phyloP scores from a whole-genome alignment of 306 rosid genomes.

The Urtica urens region DNA sequence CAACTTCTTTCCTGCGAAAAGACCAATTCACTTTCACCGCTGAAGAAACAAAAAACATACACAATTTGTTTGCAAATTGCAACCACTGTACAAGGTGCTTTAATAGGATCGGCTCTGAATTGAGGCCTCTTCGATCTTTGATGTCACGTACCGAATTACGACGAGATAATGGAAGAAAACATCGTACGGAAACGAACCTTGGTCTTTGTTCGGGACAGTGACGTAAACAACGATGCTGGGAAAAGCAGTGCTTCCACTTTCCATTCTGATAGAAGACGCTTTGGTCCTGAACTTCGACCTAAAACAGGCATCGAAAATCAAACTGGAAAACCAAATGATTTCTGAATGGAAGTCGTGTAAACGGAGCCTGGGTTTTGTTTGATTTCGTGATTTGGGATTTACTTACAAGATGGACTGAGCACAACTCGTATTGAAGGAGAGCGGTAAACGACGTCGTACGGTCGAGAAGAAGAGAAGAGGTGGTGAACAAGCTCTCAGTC shows the following conservation, averaged over 20 bases:
- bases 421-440: conserved; percentile 43
- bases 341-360: too few species aligned
- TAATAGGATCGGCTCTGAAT: too few species aligned
- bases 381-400: too few species aligned
- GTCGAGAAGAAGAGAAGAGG: conserved; percentile 21
- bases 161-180: not conserved
- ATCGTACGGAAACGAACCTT: conserved; percentile 32
- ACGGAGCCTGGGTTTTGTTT: too few species aligned
- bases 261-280: conserved; percentile 39
- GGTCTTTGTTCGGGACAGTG: conserved; percentile 86
- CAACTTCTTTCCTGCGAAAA: conserved; percentile 66
- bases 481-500: conserved; percentile 14
- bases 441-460: conserved; percentile 65
- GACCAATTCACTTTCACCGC: not conserved
- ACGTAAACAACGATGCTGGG: conserved; percentile 92
- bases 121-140: too few species aligned
- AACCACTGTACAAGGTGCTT: too few species aligned
- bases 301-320: not conserved
- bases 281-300: conserved; percentile 51
- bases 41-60: not conserved
- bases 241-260: conserved; percentile 45
- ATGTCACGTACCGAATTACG: too few species aligned
- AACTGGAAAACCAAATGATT: not conserved
- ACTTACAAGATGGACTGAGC: conserved; percentile 35
- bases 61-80: not conserved